A percentile compares a stretch with the other conserved stretches of the same genome.
Evolutionary conservation across 129 eudicot genomes (phyloP).

Genomic region (Lonicera japonica): DNA sequence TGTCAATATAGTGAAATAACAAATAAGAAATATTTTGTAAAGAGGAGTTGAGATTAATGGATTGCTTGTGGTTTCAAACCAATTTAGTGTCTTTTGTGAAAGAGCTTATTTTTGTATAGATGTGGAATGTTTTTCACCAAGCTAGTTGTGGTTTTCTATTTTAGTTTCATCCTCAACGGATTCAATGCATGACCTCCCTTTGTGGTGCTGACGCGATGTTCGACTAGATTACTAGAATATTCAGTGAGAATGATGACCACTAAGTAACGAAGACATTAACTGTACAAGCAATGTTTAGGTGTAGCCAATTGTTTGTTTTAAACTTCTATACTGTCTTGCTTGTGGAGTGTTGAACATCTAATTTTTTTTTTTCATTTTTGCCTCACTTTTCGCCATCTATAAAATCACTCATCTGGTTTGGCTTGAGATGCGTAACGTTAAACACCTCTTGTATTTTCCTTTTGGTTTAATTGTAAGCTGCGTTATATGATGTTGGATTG

Average conservation of each 20-base stretch:
- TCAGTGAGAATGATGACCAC: neutral
- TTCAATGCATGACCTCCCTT: too few species aligned
- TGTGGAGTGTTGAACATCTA: too few species aligned
- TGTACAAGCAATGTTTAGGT: neutral
- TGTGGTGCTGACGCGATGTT: neutral
- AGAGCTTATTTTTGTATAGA: neutral
- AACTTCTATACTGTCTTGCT: too few species aligned
- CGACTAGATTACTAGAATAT: neutral
- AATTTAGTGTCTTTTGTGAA: neutral
- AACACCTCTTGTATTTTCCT: too few species aligned
- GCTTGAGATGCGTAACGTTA: too few species aligned
- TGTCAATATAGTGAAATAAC: constrained; percentile 2
- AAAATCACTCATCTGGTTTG: too few species aligned
- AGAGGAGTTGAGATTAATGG: neutral
- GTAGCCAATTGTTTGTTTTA: neutral
- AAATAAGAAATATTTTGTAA: neutral
- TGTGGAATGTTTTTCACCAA: neutral
- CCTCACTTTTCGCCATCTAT: too few species aligned
- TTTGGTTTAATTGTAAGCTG: too few species aligned
- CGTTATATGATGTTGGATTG: too few species aligned
- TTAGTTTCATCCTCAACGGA: too few species aligned
- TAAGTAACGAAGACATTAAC: neutral
- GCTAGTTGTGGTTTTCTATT: neutral
- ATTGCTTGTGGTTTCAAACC: neutral
- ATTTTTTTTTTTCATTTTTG: too few species aligned